Base-by-base conservation (phyloP, 495 filamentous ascomycete genomes). In the Talaromyces liani region DNA sequence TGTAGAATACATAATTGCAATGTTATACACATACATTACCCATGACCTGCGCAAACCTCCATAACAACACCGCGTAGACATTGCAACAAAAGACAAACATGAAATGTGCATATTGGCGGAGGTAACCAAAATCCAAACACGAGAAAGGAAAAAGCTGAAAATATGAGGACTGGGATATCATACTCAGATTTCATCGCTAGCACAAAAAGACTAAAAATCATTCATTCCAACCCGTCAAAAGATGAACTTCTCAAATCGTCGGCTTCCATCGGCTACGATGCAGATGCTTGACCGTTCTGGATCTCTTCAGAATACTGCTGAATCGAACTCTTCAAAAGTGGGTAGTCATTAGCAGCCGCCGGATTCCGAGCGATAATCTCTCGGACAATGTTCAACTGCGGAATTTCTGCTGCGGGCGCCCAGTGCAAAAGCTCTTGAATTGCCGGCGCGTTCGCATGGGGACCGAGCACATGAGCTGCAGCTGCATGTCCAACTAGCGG, bases 351-450 rank as follows among this genome's bases (percentile, higher is more conserved):
- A 3, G 74, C 77, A 10, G 77, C 74, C 2, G 74, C 71, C 1
- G 81, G 82, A 53, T 88, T 82, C 0, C 77, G 76, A 56, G 75
- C 74, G 9, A 87, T 75, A 24, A 88, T 85, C 57, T 80, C 78
- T 41, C 80, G 79, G 62, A 92, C 82, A 10, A 90, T 77, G 29
- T 79, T 77, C 77, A 91, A 85, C 69, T 92, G 88, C 3, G 74
- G 72, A 14, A 80, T 75, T 34, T 84, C 77, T 76, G 87, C 87
- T 20, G 79, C 80, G 6, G 83, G 84, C 1, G 85, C 86, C 59
- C 89, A 85, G 10, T 85, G 82, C 16, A 92, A 76, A 6, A 91
- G 73, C 66, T 90, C 85, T n/a, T 79, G 74, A 5, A 91, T 83
- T 0, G 87, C 86, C 1, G 87, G 86, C 9, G 84, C 81, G 22